Evolutionary conservation across 1,284 basidiomycete genomes (phyloP).

Genomic region (Vanrija sp.): DNA sequence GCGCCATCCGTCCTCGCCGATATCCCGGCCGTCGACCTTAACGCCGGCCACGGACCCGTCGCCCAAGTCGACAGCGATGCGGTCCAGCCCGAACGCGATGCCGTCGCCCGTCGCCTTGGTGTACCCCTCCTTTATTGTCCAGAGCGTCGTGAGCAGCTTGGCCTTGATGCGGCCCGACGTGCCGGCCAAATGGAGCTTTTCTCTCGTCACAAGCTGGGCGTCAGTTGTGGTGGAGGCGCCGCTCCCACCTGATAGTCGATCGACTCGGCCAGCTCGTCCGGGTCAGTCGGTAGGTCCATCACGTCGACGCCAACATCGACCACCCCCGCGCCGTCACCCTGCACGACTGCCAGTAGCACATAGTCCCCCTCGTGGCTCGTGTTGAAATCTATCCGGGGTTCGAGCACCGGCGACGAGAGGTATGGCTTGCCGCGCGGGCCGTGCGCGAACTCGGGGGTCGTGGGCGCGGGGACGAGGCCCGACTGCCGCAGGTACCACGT

Average conservation of each 20-base stretch:
- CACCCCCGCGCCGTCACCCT: neutral
- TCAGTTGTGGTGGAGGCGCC: neutral
- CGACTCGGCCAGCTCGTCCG: slow-evolving; percentile 14
- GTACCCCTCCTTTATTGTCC: slow-evolving; percentile 43
- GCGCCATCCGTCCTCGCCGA: slow-evolving; percentile 26
- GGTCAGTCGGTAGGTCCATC: slow-evolving; percentile 29
- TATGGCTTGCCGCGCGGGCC: slow-evolving; percentile 36
- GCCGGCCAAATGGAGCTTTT: slow-evolving; percentile 18
- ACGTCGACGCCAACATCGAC: slow-evolving; percentile 38
- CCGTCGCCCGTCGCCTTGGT: slow-evolving; percentile 44
- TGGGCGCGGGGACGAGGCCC: slow-evolving; percentile 7
- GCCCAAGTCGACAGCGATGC: slow-evolving; percentile 31
- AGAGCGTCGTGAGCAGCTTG: slow-evolving; percentile 29
- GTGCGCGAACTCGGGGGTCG: slow-evolving; percentile 20
- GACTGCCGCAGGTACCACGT: slow-evolving; percentile 33
- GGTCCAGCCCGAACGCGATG: slow-evolving; percentile 38
- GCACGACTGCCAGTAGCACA: slow-evolving; percentile 27
- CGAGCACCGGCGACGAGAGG: slow-evolving; percentile 19
- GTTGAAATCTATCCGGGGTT: slow-evolving; percentile 36
- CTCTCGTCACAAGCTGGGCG: slow-evolving; percentile 22
- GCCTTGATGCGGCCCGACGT: slow-evolving; percentile 13
- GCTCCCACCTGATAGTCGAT: slow-evolving; percentile 15
- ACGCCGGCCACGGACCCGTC: slow-evolving; percentile 17
- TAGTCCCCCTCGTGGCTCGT: slow-evolving; percentile 39
- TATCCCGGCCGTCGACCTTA: slow-evolving; percentile 30